phyloP scores from a whole-genome alignment of 2,329 filamentous ascomycete species.

The Apiospora koreana region DNA sequence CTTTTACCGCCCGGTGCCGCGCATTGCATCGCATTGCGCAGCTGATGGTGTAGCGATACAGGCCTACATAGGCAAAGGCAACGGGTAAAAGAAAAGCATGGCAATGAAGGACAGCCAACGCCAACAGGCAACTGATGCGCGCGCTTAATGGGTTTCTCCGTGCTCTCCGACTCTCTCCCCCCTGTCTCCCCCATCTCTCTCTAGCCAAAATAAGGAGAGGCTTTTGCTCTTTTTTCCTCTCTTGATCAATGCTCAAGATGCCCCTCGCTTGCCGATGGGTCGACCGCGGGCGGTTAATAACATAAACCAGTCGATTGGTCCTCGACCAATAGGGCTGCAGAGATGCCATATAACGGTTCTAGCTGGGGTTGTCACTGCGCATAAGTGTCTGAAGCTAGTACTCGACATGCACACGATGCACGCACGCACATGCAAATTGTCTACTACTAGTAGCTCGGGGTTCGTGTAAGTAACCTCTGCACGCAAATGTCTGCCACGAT shows the following conservation, averaged over 20 bases:
- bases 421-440: neutral
- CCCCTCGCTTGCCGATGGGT: neutral
- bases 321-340: constrained; percentile 3
- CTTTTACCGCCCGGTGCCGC: neutral
- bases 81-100: neutral
- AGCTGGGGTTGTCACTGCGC: constrained; percentile 4
- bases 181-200: no score
- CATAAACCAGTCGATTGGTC: neutral
- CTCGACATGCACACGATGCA: neutral
- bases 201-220: neutral
- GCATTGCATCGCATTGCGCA: neutral
- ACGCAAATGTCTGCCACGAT: neutral
- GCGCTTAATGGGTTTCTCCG: neutral
- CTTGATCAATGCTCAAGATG: neutral
- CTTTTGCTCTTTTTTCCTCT: neutral
- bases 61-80: neutral
- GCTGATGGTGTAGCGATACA: neutral
- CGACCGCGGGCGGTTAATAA: neutral
- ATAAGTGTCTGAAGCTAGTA: constrained; percentile 6
- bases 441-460: neutral
- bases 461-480: neutral
- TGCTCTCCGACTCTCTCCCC: no score
- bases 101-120: neutral
- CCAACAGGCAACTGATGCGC: neutral
- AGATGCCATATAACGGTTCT: neutral